phyloP scores from a whole-genome alignment of 2,329 filamentous ascomycete species.

The Sporothrix inflata region DNA sequence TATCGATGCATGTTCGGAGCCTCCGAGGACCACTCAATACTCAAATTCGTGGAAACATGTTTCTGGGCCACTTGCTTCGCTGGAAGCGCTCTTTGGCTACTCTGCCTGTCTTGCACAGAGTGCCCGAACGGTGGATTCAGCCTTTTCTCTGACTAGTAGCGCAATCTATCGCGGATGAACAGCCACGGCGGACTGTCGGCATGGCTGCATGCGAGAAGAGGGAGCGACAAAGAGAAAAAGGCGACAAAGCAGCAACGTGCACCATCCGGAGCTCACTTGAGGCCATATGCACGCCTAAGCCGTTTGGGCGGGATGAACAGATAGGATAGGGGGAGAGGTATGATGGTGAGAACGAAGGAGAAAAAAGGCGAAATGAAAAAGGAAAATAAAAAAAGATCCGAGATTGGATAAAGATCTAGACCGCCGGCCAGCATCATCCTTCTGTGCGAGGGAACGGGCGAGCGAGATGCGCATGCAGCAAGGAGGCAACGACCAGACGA shows the following conservation, averaged over 20 bases:
- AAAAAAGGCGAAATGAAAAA: background rate
- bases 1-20: background rate
- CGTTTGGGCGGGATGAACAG: background rate
- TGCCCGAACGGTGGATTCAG: slow-evolving; percentile 18
- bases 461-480: background rate
- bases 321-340: background rate
- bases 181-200: background rate
- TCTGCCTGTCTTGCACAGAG: too few species aligned
- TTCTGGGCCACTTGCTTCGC: background rate
- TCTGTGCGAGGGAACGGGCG: background rate
- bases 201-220: background rate
- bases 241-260: background rate
- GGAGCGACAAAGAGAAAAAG: background rate
- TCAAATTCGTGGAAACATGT: background rate
- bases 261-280: background rate
- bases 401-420: background rate
- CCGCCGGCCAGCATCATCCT: background rate
- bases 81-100: too few species aligned
- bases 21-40: background rate
- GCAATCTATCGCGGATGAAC: slow-evolving; percentile 30
- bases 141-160: slow-evolving; percentile 19
- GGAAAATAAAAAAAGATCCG: background rate
- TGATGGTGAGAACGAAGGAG: background rate
- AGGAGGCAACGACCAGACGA: background rate
- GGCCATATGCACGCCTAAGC: background rate